Evolutionary conservation across 2,329 filamentous ascomycete species (phyloP).

Genomic region (Trichoderma citrinoviride): DNA sequence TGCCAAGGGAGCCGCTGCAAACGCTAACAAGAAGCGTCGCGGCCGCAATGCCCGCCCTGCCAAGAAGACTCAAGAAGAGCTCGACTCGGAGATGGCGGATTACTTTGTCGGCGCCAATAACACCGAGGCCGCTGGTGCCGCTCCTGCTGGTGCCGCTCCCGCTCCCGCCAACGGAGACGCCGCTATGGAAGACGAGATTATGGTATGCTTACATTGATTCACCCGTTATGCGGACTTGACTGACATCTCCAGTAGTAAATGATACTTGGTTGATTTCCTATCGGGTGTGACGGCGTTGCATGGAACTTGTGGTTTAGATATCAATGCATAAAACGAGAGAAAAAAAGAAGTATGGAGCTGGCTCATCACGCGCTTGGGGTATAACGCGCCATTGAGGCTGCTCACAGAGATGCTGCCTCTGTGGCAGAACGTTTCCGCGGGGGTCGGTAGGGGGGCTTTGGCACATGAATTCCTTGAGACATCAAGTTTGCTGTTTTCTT

Average conservation of each 20-base stretch:
- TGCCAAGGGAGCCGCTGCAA: slow-evolving; percentile 42
- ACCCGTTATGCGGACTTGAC: background rate
- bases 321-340: slow-evolving; percentile 23
- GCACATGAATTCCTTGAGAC: background rate
- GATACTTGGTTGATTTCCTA: background rate
- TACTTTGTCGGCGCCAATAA: slow-evolving; percentile 66
- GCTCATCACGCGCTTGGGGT: background rate
- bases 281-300: slow-evolving; percentile 18
- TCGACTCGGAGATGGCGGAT: slow-evolving; percentile 96
- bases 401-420: background rate
- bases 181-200: slow-evolving; percentile 66
- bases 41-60: slow-evolving; percentile 62
- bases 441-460: background rate
- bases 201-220: slow-evolving; percentile 34
- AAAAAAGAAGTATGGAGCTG: background rate
- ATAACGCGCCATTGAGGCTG: background rate
- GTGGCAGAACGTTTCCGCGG: background rate
- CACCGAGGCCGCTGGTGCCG: slow-evolving; percentile 46
- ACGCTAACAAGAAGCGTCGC: slow-evolving; percentile 53
- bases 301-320: slow-evolving; percentile 27
- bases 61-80: slow-evolving; percentile 90
- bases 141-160: slow-evolving; percentile 46
- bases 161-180: slow-evolving; percentile 53
- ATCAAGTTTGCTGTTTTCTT: background rate
- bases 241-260: slow-evolving; percentile 14